phyloP scores from a whole-genome alignment of 768 basidiomycete species.

The Russula emetica region DNA sequence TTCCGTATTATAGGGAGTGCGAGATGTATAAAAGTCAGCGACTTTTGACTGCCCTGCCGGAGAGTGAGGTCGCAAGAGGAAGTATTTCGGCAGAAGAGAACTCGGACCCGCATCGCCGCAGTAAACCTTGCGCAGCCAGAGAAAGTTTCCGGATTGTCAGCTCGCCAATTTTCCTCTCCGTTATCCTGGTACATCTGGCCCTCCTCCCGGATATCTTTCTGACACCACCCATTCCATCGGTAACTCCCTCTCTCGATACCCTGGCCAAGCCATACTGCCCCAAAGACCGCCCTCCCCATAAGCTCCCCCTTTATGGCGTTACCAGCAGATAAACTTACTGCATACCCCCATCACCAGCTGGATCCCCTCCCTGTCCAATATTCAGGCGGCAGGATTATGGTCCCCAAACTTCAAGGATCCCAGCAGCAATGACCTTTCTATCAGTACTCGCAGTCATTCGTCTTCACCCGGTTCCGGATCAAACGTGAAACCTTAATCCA shows the following conservation, averaged over 20 bases:
- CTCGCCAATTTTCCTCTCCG: too few species aligned
- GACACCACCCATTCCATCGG: constrained; percentile 19
- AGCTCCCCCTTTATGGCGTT: constrained; percentile 6
- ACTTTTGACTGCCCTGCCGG: too few species aligned
- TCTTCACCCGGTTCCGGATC: constrained; percentile 2
- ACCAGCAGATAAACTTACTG: not conserved
- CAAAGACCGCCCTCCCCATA: constrained; percentile 29
- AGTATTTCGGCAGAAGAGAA: too few species aligned
- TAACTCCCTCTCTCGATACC: constrained; percentile 5
- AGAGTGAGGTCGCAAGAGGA: too few species aligned
- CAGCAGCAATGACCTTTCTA: constrained; percentile 40
- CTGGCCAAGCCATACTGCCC: not conserved
- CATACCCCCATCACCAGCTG: constrained; percentile 28
- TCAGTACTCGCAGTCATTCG: constrained; percentile 52
- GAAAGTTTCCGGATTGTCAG: too few species aligned
- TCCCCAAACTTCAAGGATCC: constrained; percentile 38
- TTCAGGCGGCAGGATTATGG: constrained; percentile 43
- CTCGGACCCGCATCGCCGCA: too few species aligned
- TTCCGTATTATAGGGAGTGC: too few species aligned
- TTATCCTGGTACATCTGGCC: not conserved
- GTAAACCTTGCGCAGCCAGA: too few species aligned
- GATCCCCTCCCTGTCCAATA: constrained; percentile 34
- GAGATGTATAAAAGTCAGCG: too few species aligned
- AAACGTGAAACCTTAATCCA: not conserved
- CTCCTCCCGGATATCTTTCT: constrained; percentile 25